These are phyloP conservation scores for Plasmodium cynomolgi DNA, from an alignment of 169 alveolate species.

Conservation along the genomic window DNA sequence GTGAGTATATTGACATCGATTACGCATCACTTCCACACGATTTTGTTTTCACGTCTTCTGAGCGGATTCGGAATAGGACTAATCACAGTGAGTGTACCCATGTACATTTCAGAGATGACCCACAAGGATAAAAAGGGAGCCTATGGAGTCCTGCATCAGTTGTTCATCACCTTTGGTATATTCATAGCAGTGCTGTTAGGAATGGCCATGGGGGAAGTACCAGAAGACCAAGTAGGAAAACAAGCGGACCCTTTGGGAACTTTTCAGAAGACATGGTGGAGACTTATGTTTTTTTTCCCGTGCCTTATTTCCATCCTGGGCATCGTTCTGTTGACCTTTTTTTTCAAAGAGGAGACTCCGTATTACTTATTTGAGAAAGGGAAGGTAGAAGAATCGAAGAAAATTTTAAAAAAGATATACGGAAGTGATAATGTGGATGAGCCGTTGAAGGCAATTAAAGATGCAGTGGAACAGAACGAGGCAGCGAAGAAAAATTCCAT, in stretches of 20 bases:
- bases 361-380: conserved; percentile 79
- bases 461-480: conserved; percentile 76
- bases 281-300: conserved; percentile 80
- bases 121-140: conserved; percentile 85
- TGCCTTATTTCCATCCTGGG: conserved; percentile 74
- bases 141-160: conserved; percentile 85
- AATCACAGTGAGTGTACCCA: conserved; percentile 86
- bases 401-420: conserved; percentile 76
- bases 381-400: conserved; percentile 77
- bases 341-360: conserved; percentile 82
- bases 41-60: conserved; percentile 84
- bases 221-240: conserved; percentile 13
- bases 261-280: conserved; percentile 78
- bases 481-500: conserved; percentile 76
- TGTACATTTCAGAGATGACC: conserved; percentile 87
- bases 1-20: conserved; percentile 79
- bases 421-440: conserved; percentile 72
- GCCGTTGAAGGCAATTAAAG: conserved; percentile 72
- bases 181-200: conserved; percentile 84
- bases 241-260: background rate
- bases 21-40: conserved; percentile 78
- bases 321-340: conserved; percentile 50
- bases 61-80: conserved; percentile 89
- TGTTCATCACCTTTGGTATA: conserved; percentile 87
- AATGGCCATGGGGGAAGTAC: conserved; percentile 77